Conservation (phyloP, 2,329 filamentous ascomycete genomes). For the Penicillium vulpinum region DNA sequence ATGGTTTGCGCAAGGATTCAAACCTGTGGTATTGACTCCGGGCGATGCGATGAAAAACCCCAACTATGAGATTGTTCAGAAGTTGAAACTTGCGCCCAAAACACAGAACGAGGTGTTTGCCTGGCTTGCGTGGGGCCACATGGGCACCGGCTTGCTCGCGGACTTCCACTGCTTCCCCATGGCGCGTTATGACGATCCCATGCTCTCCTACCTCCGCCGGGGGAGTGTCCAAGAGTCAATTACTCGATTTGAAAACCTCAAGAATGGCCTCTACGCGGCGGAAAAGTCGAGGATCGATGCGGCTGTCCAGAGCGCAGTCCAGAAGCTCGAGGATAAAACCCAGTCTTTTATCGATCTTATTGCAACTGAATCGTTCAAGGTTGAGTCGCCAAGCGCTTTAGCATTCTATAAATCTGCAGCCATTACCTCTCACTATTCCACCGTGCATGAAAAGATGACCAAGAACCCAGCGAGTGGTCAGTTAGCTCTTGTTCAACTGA, state of each 20-base stretch:
- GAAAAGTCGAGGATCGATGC: slow-evolving; percentile 63
- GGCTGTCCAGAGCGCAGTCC: slow-evolving; percentile 62
- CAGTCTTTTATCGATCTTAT: slow-evolving; percentile 66
- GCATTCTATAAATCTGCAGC: slow-evolving; percentile 72
- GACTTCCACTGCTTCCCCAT: slow-evolving; percentile 84
- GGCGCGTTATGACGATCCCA: slow-evolving; percentile 69
- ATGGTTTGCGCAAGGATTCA: slow-evolving; percentile 95
- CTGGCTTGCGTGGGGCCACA: slow-evolving; percentile 91
- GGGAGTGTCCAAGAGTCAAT: slow-evolving; percentile 74
- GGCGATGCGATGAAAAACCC: slow-evolving; percentile 83
- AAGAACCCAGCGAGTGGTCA: slow-evolving; percentile 62
- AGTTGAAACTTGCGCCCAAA: slow-evolving; percentile 55
- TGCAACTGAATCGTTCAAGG: slow-evolving; percentile 59
- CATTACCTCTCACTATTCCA: slow-evolving; percentile 66
- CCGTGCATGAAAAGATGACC: slow-evolving; percentile 63
- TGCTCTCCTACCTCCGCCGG: slow-evolving; percentile 71
- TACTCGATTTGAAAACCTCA: slow-evolving; percentile 67
- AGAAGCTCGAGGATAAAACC: slow-evolving; percentile 56
- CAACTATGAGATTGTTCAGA: slow-evolving; percentile 69
- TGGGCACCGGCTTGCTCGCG: slow-evolving; percentile 79
- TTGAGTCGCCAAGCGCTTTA: slow-evolving; percentile 68
- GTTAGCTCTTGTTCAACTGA: slow-evolving; percentile 67
- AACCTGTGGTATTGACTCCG: slow-evolving; percentile 74
- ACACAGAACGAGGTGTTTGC: slow-evolving; percentile 72
- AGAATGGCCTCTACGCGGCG: slow-evolving; percentile 72